Conservation (phyloP, 2,329 filamentous ascomycete genomes). For the Trichoderma oligosporum region DNA sequence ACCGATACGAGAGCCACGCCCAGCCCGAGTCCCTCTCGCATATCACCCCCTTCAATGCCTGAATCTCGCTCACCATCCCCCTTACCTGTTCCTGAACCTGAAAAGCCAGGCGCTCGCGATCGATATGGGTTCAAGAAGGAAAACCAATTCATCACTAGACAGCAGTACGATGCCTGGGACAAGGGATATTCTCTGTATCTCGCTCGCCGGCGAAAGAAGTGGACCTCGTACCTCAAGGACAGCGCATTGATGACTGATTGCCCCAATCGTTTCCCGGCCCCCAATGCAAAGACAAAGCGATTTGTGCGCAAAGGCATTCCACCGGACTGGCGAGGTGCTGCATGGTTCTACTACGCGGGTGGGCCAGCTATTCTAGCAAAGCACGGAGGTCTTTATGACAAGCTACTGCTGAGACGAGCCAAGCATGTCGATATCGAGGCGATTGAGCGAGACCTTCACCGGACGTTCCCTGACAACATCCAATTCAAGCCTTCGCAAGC, state of each 20-base stretch:
- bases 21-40: slow-evolving; percentile 4
- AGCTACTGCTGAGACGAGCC: slow-evolving; percentile 61
- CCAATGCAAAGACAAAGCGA: slow-evolving; percentile 77
- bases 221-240: slow-evolving; percentile 73
- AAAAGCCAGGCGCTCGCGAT: slow-evolving; percentile 59
- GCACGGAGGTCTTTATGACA: slow-evolving; percentile 71
- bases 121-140: slow-evolving; percentile 90
- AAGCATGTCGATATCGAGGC: slow-evolving; percentile 76
- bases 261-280: slow-evolving; percentile 74
- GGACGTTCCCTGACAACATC: slow-evolving; percentile 92
- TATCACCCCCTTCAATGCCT: slow-evolving; percentile 15
- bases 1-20: slow-evolving; percentile 12
- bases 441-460: slow-evolving; percentile 88
- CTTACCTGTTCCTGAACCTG: slow-evolving; percentile 35
- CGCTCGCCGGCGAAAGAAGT: slow-evolving; percentile 72
- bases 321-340: slow-evolving; percentile 88
- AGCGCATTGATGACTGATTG: slow-evolving; percentile 67
- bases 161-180: slow-evolving; percentile 82
- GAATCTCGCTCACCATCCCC: slow-evolving; percentile 18
- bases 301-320: slow-evolving; percentile 93
- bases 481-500: slow-evolving; percentile 67
- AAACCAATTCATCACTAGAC: slow-evolving; percentile 70
- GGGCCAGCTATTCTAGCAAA: slow-evolving; percentile 75
- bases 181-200: slow-evolving; percentile 70
- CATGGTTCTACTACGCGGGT: slow-evolving; percentile 95